Conservation (phyloP, 1,139 yeast species). For the Hyphopichia burtonii region DNA sequence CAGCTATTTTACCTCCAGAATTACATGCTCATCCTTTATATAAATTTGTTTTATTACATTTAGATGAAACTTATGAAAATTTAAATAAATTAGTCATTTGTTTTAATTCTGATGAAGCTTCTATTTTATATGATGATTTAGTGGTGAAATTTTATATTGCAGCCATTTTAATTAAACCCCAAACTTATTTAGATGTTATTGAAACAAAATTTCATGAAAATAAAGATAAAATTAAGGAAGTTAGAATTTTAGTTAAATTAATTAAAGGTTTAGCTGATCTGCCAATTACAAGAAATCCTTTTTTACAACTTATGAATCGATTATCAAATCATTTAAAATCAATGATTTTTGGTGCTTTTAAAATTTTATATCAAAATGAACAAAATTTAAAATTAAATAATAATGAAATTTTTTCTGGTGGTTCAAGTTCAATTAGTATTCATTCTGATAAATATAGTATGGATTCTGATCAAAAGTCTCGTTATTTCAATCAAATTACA, state of each 20-base stretch:
- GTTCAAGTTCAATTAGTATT: slow-evolving; percentile 9
- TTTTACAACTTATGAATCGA: slow-evolving; percentile 20
- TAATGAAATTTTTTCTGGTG: slow-evolving; percentile 4
- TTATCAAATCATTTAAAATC: slow-evolving; percentile 24
- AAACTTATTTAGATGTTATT: slow-evolving; percentile 26
- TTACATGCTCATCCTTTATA: slow-evolving; percentile 39
- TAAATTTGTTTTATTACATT: slow-evolving; percentile 36
- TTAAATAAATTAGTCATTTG: slow-evolving; percentile 17
- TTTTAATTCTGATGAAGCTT: slow-evolving; percentile 19
- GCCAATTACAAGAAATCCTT: slow-evolving; percentile 22
- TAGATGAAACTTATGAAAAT: slow-evolving; percentile 38
- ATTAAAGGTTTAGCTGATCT: slow-evolving; percentile 36
- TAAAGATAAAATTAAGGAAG: slow-evolving; percentile 29
- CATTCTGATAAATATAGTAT: slow-evolving; percentile 8
- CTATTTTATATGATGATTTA: slow-evolving; percentile 22
- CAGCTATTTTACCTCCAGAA: slow-evolving; percentile 31
- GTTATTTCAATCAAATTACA: slow-evolving; percentile 1
- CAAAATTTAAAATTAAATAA: slow-evolving; percentile 2
- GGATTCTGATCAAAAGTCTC: slow-evolving; percentile 5
- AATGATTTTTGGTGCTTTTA: slow-evolving; percentile 31
- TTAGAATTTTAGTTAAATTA: slow-evolving; percentile 36
- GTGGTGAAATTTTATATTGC: slow-evolving; percentile 42
- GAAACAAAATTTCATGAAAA: slow-evolving; percentile 23
- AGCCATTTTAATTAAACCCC: slow-evolving; percentile 41
- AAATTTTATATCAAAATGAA: slow-evolving; percentile 26